Percentiles rank a stretch among this genome's conserved stretches.
phyloP scores from a whole-genome alignment of 495 filamentous ascomycete genomes.

The Copromyces sp. region DNA sequence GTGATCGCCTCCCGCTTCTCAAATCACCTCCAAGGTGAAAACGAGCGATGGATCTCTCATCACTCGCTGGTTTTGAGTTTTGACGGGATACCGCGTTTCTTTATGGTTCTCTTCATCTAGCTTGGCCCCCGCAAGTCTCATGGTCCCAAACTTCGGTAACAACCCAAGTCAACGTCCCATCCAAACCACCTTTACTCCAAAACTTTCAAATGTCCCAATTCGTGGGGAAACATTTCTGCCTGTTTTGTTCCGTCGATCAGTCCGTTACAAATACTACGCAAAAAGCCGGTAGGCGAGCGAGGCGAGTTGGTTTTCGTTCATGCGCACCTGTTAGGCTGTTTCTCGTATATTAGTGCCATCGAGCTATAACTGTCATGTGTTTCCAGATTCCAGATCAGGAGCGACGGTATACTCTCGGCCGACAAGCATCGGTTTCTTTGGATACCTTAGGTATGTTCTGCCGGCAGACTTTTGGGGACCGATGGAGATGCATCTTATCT shows the following conservation, averaged over 20 bases:
- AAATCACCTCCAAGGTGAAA: not conserved
- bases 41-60: not conserved
- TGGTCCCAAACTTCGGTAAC: not conserved
- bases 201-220: not conserved
- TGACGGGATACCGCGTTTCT: not conserved
- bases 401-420: not conserved
- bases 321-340: not conserved
- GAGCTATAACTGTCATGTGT: not conserved
- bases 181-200: not conserved
- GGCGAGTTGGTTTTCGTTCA: not conserved
- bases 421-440: not conserved
- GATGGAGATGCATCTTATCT: not conserved
- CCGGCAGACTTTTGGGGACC: too few species aligned
- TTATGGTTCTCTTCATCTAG: not conserved
- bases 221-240: not conserved
- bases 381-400: not conserved
- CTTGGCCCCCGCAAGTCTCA: not conserved
- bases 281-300: not conserved
- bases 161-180: not conserved
- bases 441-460: too few species aligned
- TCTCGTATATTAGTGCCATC: not conserved
- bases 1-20: not conserved
- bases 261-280: not conserved
- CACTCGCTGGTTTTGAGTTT: not conserved
- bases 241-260: not conserved